These are phyloP conservation scores for Mycosphaerella arachidis DNA, from an alignment of 2,329 filamentous ascomycete species.

Conservation along the genomic window DNA sequence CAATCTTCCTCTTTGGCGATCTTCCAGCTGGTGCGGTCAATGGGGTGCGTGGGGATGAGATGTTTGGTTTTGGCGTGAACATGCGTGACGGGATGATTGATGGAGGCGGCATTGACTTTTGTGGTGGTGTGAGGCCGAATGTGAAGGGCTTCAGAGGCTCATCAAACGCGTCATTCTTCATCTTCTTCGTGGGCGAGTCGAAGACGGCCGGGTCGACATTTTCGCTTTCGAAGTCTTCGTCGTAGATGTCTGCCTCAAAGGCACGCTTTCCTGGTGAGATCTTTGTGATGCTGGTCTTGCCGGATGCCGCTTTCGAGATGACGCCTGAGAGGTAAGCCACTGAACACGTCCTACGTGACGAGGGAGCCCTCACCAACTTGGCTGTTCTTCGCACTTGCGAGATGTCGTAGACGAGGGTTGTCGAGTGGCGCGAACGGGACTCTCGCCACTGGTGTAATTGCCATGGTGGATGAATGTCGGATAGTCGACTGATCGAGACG, in stretches of 20 bases:
- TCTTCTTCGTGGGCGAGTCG: constrained; percentile 51
- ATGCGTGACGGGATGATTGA: constrained; percentile 24
- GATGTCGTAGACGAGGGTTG: constrained; percentile 62
- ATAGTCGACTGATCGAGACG: background rate
- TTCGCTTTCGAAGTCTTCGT: constrained; percentile 51
- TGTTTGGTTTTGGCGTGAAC: constrained; percentile 37
- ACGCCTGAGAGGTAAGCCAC: constrained; percentile 16
- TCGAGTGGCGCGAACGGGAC: constrained; percentile 74
- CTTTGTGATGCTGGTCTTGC: constrained; percentile 25
- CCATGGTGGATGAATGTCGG: constrained; percentile 24
- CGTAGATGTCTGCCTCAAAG: constrained; percentile 40
- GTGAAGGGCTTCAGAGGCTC: constrained; percentile 37
- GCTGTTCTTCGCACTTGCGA: constrained; percentile 73
- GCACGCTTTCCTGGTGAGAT: constrained; percentile 42
- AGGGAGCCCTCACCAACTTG: constrained; percentile 53
- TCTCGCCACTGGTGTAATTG: constrained; percentile 41
- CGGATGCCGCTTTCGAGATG: constrained; percentile 19
- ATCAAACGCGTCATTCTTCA: constrained; percentile 38
- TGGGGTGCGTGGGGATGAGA: constrained; percentile 41
- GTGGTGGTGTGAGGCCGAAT: constrained; percentile 26
- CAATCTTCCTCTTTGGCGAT: constrained; percentile 69
- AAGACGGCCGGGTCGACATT: constrained; percentile 54
- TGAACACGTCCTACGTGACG: background rate
- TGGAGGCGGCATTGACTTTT: constrained; percentile 37
- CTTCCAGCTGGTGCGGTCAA: constrained; percentile 68